A percentile compares a stretch with the other conserved stretches of the same genome.
Evolutionary conservation across 2,329 filamentous ascomycete species (phyloP).

Genomic region (Pleoardoris graminearum): DNA sequence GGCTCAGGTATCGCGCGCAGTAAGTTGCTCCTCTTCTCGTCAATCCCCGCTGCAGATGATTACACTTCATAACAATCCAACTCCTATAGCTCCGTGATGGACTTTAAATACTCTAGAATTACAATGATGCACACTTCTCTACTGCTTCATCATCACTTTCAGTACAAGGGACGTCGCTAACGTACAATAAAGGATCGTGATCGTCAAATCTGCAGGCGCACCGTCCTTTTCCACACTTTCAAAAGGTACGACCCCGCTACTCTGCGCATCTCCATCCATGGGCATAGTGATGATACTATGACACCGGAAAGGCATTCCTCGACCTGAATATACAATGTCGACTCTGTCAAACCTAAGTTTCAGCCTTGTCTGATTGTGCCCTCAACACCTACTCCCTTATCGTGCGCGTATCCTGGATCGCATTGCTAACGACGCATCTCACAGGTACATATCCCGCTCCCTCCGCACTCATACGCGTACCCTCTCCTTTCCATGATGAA

Average conservation of each 20-base stretch:
- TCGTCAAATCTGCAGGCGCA: neutral
- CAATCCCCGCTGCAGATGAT: conserved; percentile 46
- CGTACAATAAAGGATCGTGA: conserved; percentile 12
- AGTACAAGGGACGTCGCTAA: conserved; percentile 21
- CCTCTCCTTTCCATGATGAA: conserved; percentile 55
- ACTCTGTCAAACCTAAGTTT: conserved; percentile 68
- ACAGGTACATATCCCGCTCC: conserved; percentile 38
- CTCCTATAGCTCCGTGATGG: conserved; percentile 60
- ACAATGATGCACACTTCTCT: conserved; percentile 53
- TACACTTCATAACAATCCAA: conserved; percentile 59
- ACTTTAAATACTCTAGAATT: conserved; percentile 59
- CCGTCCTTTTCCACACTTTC: neutral
- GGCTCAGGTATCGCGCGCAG: conserved; percentile 3
- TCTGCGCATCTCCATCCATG: conserved; percentile 15
- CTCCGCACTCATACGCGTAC: conserved; percentile 21
- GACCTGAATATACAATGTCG: conserved; percentile 66
- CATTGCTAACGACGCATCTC: conserved; percentile 31
- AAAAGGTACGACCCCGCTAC: conserved; percentile 48
- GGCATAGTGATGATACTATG: conserved; percentile 63
- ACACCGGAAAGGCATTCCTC: conserved; percentile 71
- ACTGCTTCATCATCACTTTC: conserved; percentile 5
- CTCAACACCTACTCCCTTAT: conserved; percentile 15
- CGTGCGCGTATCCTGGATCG: conserved; percentile 15
- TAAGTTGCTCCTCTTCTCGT: conserved; percentile 7
- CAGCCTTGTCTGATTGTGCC: conserved; percentile 67